Evolutionary conservation across 176 grass and related monocot species (phyloP), one percentile per base, ranked within the genome.

Genomic region (Hyparrhenia diplandra): DNA sequence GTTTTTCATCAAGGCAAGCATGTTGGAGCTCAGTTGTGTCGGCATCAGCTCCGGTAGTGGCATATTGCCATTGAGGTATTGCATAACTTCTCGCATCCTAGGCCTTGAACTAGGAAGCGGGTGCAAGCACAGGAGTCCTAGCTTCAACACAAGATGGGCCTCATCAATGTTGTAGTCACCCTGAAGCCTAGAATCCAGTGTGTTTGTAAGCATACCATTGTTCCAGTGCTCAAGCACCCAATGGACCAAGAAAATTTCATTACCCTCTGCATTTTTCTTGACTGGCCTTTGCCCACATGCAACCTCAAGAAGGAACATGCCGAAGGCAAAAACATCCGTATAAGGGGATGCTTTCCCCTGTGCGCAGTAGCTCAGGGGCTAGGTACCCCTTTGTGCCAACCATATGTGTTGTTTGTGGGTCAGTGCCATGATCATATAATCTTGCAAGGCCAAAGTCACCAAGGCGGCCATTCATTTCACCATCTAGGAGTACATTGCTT

Each of bases 401-500:
- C 31, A 66, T 66, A 36, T 66, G 64, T 21, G 64, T 66, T 35
- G 64, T 66, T 66, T 66, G 64, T 66, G 31, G 64, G 17, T 66
- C 64, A 66, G 64, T 31, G 46, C 43, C 43, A 20, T 32, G 46
- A 31, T 74, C 29, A 66, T 66, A 66, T 36, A 66, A 21, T 31
- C 31, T 66, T 66, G 64, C 74, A 8, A 85, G 75, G 5, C 83
- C 75, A 8, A 85, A 85, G 39, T 85, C 67, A 30, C 75, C 76
- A 1, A 86, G 24, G 10, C 59, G 79, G 18, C 58, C 77, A 10
- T 86, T 86, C 69, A 86, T 57, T 0, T 86, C 77, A 20, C 60
- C 29, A 62, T 86, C 84, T 8, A 86, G 69, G 24, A 86, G 46
- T 0, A 86, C 69, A 36, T 66, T 66, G 64, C 31, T 66, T 66